Percentiles rank a stretch among this genome's conserved stretches.
These are phyloP conservation scores for Phytopythium sindhum DNA, from an alignment of 352 stramenopile species.

Conservation along the genomic window DNA sequence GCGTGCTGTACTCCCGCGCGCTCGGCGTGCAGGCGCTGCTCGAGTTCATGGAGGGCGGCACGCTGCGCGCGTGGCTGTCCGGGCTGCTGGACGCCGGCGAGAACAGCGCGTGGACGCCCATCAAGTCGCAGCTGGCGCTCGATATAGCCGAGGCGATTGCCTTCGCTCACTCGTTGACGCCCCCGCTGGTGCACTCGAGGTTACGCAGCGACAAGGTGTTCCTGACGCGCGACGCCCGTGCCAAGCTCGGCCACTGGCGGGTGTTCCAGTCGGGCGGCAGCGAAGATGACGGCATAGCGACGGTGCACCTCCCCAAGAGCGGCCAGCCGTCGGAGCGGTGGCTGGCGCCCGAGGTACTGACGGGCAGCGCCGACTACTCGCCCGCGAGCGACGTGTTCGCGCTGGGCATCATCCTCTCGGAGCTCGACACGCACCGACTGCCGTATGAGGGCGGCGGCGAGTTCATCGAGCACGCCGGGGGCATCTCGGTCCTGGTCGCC, in stretches of 20 bases:
- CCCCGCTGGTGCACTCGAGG: slow-evolving; percentile 35
- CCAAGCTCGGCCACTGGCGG: slow-evolving; percentile 42
- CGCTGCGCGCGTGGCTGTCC: slow-evolving; percentile 39
- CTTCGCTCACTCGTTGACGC: slow-evolving; percentile 45
- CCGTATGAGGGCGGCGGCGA: slow-evolving; percentile 22
- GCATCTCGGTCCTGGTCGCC: slow-evolving; percentile 27
- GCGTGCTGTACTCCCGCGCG: slow-evolving; percentile 37
- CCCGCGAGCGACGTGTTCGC: slow-evolving; percentile 30
- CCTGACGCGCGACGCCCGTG: slow-evolving; percentile 21
- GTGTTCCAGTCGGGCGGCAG: slow-evolving; percentile 18
- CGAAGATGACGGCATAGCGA: slow-evolving; percentile 10
- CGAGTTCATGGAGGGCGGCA: slow-evolving; percentile 62
- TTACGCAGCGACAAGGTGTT: slow-evolving; percentile 48
- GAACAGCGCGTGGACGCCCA: slow-evolving; percentile 14
- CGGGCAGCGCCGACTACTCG: slow-evolving; percentile 23
- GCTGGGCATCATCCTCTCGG: slow-evolving; percentile 33
- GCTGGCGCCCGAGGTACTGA: slow-evolving; percentile 31
- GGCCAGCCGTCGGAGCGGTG: slow-evolving; percentile 12
- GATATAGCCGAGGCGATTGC: slow-evolving; percentile 44
- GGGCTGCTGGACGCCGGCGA: slow-evolving; percentile 9
- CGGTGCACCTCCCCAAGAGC: not conserved
- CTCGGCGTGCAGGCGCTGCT: slow-evolving; percentile 50
- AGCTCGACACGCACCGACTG: slow-evolving; percentile 32
- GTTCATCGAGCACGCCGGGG: slow-evolving; percentile 16
- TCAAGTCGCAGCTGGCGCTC: slow-evolving; percentile 40